Evolutionary conservation across 2,329 filamentous ascomycete species (phyloP).

Genomic region (Arthroderma uncinatum): DNA sequence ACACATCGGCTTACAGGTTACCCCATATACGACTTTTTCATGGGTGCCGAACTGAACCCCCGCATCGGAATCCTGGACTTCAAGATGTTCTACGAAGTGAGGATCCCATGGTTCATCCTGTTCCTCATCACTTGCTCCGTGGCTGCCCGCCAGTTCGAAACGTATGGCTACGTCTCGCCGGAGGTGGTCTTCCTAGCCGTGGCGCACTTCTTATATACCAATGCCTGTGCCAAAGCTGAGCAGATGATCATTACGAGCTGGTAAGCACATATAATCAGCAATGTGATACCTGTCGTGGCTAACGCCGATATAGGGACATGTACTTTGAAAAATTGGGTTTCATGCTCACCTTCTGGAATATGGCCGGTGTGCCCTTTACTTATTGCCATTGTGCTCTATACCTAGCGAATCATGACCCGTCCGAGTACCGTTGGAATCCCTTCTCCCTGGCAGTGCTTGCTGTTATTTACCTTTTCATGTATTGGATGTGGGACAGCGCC

Average conservation of each 20-base stretch:
- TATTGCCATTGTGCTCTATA: slow-evolving; percentile 93
- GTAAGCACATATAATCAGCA: slow-evolving; percentile 32
- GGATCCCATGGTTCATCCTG: slow-evolving; percentile 84
- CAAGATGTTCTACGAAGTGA: slow-evolving; percentile 94
- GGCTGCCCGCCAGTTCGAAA: slow-evolving; percentile 70
- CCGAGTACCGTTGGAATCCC: slow-evolving; percentile 65
- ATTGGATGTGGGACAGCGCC: slow-evolving; percentile 86
- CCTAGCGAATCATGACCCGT: slow-evolving; percentile 70
- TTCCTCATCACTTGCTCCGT: slow-evolving; percentile 66
- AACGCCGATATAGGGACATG: slow-evolving; percentile 56
- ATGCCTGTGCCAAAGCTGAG: slow-evolving; percentile 84
- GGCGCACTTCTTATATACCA: slow-evolving; percentile 85
- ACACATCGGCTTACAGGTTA: slow-evolving; percentile 86
- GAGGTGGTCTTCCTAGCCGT: slow-evolving; percentile 75
- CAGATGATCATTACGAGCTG: slow-evolving; percentile 83
- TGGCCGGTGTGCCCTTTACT: slow-evolving; percentile 77
- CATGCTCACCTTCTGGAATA: slow-evolving; percentile 97
- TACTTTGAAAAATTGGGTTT: slow-evolving; percentile 96
- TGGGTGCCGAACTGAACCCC: slow-evolving; percentile 79
- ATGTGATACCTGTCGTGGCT: neutral
- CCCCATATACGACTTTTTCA: slow-evolving; percentile 78
- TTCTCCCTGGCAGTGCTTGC: slow-evolving; percentile 55
- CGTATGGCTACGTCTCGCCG: slow-evolving; percentile 71
- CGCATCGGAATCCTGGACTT: slow-evolving; percentile 71
- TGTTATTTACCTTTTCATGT: slow-evolving; percentile 64